These are phyloP conservation scores for Botrytis cinerea DNA, from an alignment of 2,329 filamentous ascomycete species.

Conservation along the genomic window DNA sequence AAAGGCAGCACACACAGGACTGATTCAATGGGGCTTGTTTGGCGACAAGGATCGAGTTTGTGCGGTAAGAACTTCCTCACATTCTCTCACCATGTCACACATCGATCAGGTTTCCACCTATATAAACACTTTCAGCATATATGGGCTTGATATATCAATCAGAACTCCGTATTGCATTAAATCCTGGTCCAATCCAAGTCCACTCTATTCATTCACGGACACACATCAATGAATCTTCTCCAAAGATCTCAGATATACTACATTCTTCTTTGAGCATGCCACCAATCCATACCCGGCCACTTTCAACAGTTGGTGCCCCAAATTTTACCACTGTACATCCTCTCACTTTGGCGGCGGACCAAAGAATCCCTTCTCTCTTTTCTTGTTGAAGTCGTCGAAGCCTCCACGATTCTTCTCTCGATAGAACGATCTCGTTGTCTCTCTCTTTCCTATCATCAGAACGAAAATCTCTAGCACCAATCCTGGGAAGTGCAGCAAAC, in stretches of 20 bases:
- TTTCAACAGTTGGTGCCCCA: conserved; percentile 78
- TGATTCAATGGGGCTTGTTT: not conserved
- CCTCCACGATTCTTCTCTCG: conserved; percentile 56
- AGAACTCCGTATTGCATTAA: not conserved
- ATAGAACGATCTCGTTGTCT: conserved; percentile 43
- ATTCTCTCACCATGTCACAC: not conserved
- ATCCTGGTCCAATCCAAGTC: not conserved
- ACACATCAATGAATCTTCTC: conserved; percentile 79
- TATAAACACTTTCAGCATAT: not conserved
- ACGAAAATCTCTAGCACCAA: conserved; percentile 79
- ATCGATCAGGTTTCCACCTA: not conserved
- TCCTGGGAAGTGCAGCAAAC: conserved; percentile 75
- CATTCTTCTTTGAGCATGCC: conserved; percentile 74
- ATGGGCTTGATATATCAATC: not conserved
- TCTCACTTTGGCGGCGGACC: conserved; percentile 79
- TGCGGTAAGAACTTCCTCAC: not conserved
- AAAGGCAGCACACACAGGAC: not conserved
- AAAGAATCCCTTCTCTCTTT: conserved; percentile 62
- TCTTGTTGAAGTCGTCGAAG: conserved; percentile 59
- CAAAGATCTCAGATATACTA: conserved; percentile 70
- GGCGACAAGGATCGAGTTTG: not conserved
- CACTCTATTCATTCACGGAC: conserved; percentile 49
- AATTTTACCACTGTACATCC: conserved; percentile 92
- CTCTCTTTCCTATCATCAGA: conserved; percentile 52
- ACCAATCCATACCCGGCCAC: conserved; percentile 76